Evolutionary conservation across 176 grass and related monocot species (phyloP).

Genomic region (Eremochloa ophiuroides): DNA sequence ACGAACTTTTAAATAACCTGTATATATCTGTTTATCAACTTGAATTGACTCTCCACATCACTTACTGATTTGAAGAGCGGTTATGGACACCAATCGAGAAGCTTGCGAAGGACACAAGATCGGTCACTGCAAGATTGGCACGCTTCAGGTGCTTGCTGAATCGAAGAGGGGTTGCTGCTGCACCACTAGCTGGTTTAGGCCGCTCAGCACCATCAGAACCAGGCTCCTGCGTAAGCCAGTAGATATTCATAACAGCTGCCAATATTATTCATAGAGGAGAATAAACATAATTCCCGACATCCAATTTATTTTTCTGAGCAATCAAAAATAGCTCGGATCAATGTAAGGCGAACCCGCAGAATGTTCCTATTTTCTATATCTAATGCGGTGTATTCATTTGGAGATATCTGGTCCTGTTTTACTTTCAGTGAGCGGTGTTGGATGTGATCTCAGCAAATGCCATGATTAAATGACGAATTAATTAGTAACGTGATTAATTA

Average conservation of each 20-base stretch:
- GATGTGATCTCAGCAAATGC: no score
- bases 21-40: not conserved
- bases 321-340: not conserved
- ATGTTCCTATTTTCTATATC: not conserved
- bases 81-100: constrained; percentile 66
- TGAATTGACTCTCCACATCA: constrained; percentile 3
- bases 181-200: constrained; percentile 53
- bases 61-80: constrained; percentile 47
- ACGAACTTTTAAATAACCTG: not conserved
- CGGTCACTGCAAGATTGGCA: constrained; percentile 53
- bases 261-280: constrained; percentile 26
- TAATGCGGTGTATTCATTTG: not conserved
- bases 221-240: constrained; percentile 69
- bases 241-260: constrained; percentile 17
- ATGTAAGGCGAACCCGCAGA: constrained; percentile 3
- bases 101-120: constrained; percentile 44
- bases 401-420: not conserved
- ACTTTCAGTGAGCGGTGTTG: not conserved
- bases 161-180: constrained; percentile 74
- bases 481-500: no score
- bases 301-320: not conserved
- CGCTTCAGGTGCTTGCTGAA: constrained; percentile 87
- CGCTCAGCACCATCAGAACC: constrained; percentile 50
- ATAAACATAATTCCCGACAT: constrained; percentile 18
- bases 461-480: no score